These are phyloP conservation scores for Pezicula neosporulosa DNA, from an alignment of 2,329 filamentous ascomycete genomes.

Conservation along the genomic window DNA sequence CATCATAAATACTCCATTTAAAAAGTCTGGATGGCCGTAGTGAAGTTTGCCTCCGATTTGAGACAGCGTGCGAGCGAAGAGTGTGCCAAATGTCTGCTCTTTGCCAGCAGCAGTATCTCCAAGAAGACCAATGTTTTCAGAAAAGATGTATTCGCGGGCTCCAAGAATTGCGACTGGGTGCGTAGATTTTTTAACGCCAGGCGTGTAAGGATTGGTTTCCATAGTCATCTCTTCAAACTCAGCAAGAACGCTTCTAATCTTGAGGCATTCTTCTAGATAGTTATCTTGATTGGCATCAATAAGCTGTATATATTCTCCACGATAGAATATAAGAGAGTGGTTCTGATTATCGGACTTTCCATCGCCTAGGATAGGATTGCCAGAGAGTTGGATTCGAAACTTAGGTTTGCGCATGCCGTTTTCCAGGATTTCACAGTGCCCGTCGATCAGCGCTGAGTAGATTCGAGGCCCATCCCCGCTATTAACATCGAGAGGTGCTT, in stretches of 20 bases:
- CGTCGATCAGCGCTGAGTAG: slow-evolving; percentile 94
- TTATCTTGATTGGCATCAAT: slow-evolving; percentile 99
- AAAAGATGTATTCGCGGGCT: slow-evolving; percentile 99
- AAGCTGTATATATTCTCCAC: slow-evolving; percentile 98
- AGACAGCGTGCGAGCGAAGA: slow-evolving; percentile 93
- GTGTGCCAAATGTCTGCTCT: slow-evolving; percentile 99
- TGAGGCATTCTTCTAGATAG: slow-evolving; percentile 96
- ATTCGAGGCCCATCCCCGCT: slow-evolving; percentile 94
- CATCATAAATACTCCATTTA: slow-evolving; percentile 99
- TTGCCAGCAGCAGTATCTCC: slow-evolving; percentile 98
- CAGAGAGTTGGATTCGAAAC: slow-evolving; percentile 95
- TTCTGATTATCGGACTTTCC: slow-evolving; percentile 99
- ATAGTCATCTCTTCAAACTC: slow-evolving; percentile 99
- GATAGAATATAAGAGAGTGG: slow-evolving; percentile 96
- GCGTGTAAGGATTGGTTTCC: slow-evolving; percentile 95
- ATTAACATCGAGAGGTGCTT: slow-evolving; percentile 64
- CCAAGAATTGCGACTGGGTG: slow-evolving; percentile 94
- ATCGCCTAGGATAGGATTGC: slow-evolving; percentile 96
- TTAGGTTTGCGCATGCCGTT: slow-evolving; percentile 96
- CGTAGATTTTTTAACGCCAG: slow-evolving; percentile 69
- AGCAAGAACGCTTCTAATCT: slow-evolving; percentile 94
- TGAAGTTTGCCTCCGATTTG: slow-evolving; percentile 98
- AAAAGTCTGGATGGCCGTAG: slow-evolving; percentile 98
- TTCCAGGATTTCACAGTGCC: slow-evolving; percentile 97
- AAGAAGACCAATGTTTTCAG: slow-evolving; percentile 97